Conservation (phyloP, 306 rosid species). For the Boehmeria nivea region DNA sequence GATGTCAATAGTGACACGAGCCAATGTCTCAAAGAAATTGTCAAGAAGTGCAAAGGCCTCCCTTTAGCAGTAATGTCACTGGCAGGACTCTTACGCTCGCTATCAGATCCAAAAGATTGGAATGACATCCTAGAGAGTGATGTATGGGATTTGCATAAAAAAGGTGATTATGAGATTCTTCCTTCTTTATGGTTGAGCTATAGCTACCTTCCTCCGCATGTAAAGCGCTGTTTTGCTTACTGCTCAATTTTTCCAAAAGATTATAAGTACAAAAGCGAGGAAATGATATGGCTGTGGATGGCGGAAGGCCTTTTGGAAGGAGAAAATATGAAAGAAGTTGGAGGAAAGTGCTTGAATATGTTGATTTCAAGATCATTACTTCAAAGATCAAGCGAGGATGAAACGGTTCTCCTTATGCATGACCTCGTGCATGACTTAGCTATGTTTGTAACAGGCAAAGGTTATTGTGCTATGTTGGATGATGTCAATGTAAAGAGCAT, state of each 20-base stretch:
- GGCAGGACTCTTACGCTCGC: conserved; percentile 21
- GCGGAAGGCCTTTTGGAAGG: conserved; percentile 23
- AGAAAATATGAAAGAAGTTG: conserved; percentile 13
- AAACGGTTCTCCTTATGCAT: conserved; percentile 21
- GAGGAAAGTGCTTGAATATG: conserved; percentile 10
- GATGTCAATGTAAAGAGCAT: background rate
- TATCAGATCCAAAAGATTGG: conserved; percentile 10
- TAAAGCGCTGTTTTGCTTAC: conserved; percentile 38
- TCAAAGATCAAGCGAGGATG: background rate
- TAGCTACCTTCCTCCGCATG: conserved; percentile 2
- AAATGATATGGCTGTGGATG: conserved; percentile 28
- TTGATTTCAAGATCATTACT: conserved; percentile 4
- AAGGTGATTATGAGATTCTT: background rate
- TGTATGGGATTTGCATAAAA: conserved; percentile 11
- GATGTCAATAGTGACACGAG: background rate
- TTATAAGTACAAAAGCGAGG: conserved; percentile 5
- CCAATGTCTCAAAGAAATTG: conserved; percentile 12
- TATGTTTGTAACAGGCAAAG: background rate
- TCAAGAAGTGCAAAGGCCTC: conserved; percentile 19
- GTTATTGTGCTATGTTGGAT: background rate
- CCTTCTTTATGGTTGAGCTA: conserved; percentile 25
- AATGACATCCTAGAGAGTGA: conserved; percentile 4
- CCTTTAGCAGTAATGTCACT: conserved; percentile 31
- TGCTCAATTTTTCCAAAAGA: conserved; percentile 26
- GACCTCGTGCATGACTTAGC: conserved; percentile 35